These are phyloP conservation scores for Senecio squalidus DNA, from an alignment of 140 eudicot genomes.

Conservation along the genomic window DNA sequence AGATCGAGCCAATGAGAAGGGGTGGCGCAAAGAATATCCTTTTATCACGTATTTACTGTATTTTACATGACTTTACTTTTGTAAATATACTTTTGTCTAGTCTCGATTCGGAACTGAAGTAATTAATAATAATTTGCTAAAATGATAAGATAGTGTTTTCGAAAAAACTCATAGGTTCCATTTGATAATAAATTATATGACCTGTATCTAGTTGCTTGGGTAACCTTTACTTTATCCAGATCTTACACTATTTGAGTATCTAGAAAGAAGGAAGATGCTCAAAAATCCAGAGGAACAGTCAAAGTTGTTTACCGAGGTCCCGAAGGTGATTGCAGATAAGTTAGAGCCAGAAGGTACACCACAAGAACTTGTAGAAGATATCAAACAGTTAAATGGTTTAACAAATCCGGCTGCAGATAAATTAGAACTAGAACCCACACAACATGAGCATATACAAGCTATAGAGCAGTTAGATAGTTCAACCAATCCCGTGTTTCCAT, in stretches of 20 bases:
- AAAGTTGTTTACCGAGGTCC: slow-evolving; percentile 55
- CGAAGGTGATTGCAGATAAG: slow-evolving; percentile 60
- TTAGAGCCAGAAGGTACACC: slow-evolving; percentile 40
- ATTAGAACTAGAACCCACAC: slow-evolving; percentile 39
- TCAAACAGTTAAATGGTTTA: slow-evolving; percentile 14
- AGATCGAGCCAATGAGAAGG: slow-evolving; percentile 90
- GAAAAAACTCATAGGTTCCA: not conserved
- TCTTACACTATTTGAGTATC: slow-evolving; percentile 46
- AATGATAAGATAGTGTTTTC: not conserved
- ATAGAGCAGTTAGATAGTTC: slow-evolving; percentile 21
- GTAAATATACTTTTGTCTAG: not conserved
- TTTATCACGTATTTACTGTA: slow-evolving; percentile 4
- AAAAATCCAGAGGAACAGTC: slow-evolving; percentile 60
- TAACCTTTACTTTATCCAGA: slow-evolving; percentile 42
- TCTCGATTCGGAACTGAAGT: too few relatives aligned
- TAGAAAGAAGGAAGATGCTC: slow-evolving; percentile 47
- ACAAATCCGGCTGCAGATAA: slow-evolving; percentile 47
- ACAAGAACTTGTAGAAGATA: slow-evolving; percentile 14
- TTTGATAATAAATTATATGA: slow-evolving; percentile 23
- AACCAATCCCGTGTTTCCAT: slow-evolving; percentile 19
- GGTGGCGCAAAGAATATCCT: slow-evolving; percentile 96
- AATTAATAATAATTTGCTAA: not conserved
- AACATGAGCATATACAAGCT: slow-evolving; percentile 12
- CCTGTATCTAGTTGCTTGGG: not conserved
- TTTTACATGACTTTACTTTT: slow-evolving; percentile 1